phyloP scores from a whole-genome alignment of 805 yeast genomes.

The Wickerhamomyces mucosus region DNA sequence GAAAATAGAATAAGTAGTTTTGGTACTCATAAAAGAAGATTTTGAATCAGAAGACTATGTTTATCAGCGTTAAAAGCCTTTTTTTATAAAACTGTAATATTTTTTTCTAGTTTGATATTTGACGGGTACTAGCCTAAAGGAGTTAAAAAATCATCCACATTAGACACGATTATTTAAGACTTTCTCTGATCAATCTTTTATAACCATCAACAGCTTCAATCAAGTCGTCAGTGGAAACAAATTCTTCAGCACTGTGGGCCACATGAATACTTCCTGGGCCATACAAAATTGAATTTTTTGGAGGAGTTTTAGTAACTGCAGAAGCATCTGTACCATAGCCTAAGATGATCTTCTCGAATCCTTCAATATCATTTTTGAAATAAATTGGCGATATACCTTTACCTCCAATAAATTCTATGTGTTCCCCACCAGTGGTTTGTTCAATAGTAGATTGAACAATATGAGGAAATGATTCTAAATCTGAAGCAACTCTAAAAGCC shows the following conservation, averaged over 20 bases:
- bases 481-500: conserved; percentile 41
- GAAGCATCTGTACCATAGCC: conserved; percentile 46
- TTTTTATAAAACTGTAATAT: no score
- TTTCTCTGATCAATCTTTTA: conserved; percentile 24
- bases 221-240: conserved; percentile 35
- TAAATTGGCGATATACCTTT: conserved; percentile 26
- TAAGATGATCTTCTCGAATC: conserved; percentile 41
- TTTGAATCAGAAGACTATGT: no score
- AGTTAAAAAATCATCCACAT: no score
- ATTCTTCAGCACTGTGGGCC: conserved; percentile 50
- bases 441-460: conserved; percentile 24
- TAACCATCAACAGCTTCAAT: conserved; percentile 40
- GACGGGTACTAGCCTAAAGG: no score
- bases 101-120: no score
- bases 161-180: background rate
- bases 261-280: conserved; percentile 57
- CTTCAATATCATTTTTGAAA: conserved; percentile 48
- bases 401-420: conserved; percentile 7
- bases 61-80: no score
- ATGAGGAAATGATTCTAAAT: conserved; percentile 26
- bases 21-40: no score
- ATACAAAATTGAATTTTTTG: conserved; percentile 34
- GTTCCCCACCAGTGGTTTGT: conserved; percentile 14
- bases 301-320: conserved; percentile 22
- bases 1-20: no score